Evolutionary conservation across 257 asterid genomes (phyloP).

Genomic region (Haberlea rhodopensis): DNA sequence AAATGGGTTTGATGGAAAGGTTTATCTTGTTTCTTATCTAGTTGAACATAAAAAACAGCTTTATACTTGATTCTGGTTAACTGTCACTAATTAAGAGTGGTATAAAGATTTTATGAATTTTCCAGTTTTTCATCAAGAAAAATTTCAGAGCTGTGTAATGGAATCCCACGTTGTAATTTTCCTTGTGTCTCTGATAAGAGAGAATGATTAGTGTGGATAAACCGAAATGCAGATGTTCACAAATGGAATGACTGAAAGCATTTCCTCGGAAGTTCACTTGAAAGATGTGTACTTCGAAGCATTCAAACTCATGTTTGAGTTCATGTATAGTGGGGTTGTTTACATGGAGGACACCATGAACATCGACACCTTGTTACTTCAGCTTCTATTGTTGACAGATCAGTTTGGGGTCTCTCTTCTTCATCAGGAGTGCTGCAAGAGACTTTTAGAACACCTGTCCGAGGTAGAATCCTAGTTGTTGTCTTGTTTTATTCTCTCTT

Average conservation of each 20-base stretch:
- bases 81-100: not conserved
- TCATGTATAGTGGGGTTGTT: slow-evolving; percentile 78
- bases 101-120: not conserved
- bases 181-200: slow-evolving; percentile 1
- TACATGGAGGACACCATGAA: slow-evolving; percentile 43
- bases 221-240: slow-evolving; percentile 80
- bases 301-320: slow-evolving; percentile 67
- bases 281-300: slow-evolving; percentile 79
- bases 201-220: slow-evolving; percentile 18
- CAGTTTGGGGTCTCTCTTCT: slow-evolving; percentile 86
- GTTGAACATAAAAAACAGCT: not conserved
- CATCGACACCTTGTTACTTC: slow-evolving; percentile 57
- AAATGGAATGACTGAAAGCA: slow-evolving; percentile 94
- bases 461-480: slow-evolving; percentile 56
- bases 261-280: slow-evolving; percentile 57
- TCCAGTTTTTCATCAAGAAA: not conserved
- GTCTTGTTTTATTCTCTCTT: slow-evolving; percentile 14
- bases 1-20: slow-evolving; percentile 9
- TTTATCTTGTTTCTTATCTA: not conserved
- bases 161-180: slow-evolving; percentile 5
- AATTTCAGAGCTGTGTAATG: not conserved
- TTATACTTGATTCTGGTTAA: not conserved
- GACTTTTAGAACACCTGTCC: slow-evolving; percentile 72
- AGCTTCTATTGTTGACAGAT: slow-evolving; percentile 89
- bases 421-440: slow-evolving; percentile 96